Base-by-base conservation (phyloP, 768 basidiomycete genomes). In the Dentipellis fragilis region DNA sequence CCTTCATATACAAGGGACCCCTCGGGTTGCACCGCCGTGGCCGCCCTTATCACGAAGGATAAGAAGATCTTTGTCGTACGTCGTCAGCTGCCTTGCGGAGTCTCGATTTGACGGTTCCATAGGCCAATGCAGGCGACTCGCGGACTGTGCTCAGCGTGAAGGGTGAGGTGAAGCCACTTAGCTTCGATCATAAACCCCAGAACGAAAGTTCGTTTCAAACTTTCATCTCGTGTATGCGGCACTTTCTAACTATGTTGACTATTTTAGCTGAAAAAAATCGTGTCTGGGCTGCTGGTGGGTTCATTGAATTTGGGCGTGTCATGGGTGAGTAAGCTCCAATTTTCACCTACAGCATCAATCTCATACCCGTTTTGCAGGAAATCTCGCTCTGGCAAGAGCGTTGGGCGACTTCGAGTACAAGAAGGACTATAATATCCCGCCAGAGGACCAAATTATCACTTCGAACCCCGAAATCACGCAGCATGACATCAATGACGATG, bases 361-460 rank as follows among this genome's bases (percentile, higher is more conserved):
- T 55, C 12, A 34, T 39, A 17, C 14, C 38, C 49, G 57, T 34
- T 12, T 6, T 52, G 9, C 63, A 96, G 94, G 95, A 59, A 98
- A 98, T 67, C 83, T 99, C 55, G 95, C 96, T 0, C 73, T 98
- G 39, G 94, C 94, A 14, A 80, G 96, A 63, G 96, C 96, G 4
- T 73, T 99, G 23, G 96, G 96, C 54, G 96, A 99, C 69, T 98
- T 99, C 68, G 93, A 96, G 61, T 99, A 96, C 79, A 99, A 99
- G 77, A 93, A 95, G 73, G 95, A 94, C 66, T 80, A 81, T 50
- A 70, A 79, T 16, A 70, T 97, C 10, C 69, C 79, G 42, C 85
- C 94, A 16, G 95, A 98, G 71, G 80, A 82, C 51, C 96, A 99
- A 70, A 85, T 94, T 57, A 96, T 99, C 62, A 98, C 96, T 1